Percentiles rank a stretch among this genome's conserved stretches.
Conservation (phyloP, 2,329 filamentous ascomycete genomes). For the Tricladium varicosporioides region DNA sequence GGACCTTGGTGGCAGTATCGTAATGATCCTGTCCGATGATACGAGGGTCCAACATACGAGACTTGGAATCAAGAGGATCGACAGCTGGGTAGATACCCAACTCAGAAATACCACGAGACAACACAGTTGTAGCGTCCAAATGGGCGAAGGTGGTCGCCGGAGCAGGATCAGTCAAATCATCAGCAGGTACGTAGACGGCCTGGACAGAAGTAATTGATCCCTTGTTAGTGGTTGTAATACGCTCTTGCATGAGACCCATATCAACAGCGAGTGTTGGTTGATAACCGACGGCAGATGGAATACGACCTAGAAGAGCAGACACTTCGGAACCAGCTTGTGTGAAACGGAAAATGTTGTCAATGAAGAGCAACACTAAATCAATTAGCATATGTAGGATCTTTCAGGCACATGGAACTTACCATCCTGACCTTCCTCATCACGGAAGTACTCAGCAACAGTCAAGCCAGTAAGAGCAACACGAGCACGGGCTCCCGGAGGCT, state of each 20-base stretch:
- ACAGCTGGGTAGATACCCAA: slow-evolving; percentile 99
- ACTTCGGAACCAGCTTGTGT: slow-evolving; percentile 99
- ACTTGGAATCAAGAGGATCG: slow-evolving; percentile 99
- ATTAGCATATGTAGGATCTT: slow-evolving; percentile 26
- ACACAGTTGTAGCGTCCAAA: slow-evolving; percentile 99
- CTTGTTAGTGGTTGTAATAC: slow-evolving; percentile 99
- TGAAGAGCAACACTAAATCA: slow-evolving; percentile 84
- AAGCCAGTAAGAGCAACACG: slow-evolving; percentile 94
- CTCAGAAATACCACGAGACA: slow-evolving; percentile 99
- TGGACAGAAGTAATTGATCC: slow-evolving; percentile 99
- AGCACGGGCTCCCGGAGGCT: slow-evolving; percentile 98
- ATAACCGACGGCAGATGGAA: slow-evolving; percentile 99
- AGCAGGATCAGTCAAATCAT: slow-evolving; percentile 99
- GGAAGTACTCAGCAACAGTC: slow-evolving; percentile 82
- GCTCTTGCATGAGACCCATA: slow-evolving; percentile 99
- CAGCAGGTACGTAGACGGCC: slow-evolving; percentile 99
- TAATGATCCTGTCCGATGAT: slow-evolving; percentile 98
- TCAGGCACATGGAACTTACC: slow-evolving; percentile 48
- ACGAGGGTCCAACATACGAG: slow-evolving; percentile 98
- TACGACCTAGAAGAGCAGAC: slow-evolving; percentile 98
- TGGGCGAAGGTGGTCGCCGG: slow-evolving; percentile 99
- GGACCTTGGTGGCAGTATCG: slow-evolving; percentile 87
- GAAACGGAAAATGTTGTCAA: slow-evolving; percentile 99
- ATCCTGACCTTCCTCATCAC: slow-evolving; percentile 77
- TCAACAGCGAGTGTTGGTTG: slow-evolving; percentile 97